These are phyloP conservation scores for Herpetomonas samuelpessoai DNA, from an alignment of 208 protist genomes.

Conservation along the genomic window DNA sequence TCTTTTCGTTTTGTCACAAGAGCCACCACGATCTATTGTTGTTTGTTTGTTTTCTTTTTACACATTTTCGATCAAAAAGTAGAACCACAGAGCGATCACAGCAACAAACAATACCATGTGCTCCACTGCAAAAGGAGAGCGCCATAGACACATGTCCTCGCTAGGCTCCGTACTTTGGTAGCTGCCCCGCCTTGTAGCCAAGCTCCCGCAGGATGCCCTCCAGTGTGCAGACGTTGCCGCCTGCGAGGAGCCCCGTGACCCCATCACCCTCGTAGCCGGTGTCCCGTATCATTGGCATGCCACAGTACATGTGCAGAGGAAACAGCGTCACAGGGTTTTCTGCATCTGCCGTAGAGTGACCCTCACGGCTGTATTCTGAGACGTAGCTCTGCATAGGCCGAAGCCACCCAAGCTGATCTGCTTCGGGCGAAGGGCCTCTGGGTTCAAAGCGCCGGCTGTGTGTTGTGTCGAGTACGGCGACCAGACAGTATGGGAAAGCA, in stretches of 20 bases:
- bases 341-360: neutral
- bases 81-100: constrained; percentile 8
- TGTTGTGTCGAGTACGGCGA: constrained; percentile 16
- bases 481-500: constrained; percentile 8
- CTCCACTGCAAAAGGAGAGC: neutral
- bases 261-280: constrained; percentile 7
- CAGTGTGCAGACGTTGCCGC: constrained; percentile 28
- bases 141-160: neutral
- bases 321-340: neutral
- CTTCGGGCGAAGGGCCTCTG: neutral
- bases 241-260: neutral
- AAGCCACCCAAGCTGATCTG: constrained; percentile 24
- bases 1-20: too few species aligned
- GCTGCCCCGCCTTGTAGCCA: constrained; percentile 48
- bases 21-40: too few species aligned
- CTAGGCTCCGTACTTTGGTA: constrained; percentile 67
- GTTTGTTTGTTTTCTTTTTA: too few species aligned
- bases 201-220: constrained; percentile 47
- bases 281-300: constrained; percentile 28
- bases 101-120: constrained; percentile 6
- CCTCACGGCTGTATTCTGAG: constrained; percentile 15
- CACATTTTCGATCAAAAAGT: constrained; percentile 4
- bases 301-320: constrained; percentile 28
- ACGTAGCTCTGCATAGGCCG: constrained; percentile 35
- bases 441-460: neutral